A percentile compares a stretch with the other conserved stretches of the same genome.
These are phyloP conservation scores for Stromatinia cepivora DNA, from an alignment of 2,329 filamentous ascomycete genomes.

Conservation along the genomic window DNA sequence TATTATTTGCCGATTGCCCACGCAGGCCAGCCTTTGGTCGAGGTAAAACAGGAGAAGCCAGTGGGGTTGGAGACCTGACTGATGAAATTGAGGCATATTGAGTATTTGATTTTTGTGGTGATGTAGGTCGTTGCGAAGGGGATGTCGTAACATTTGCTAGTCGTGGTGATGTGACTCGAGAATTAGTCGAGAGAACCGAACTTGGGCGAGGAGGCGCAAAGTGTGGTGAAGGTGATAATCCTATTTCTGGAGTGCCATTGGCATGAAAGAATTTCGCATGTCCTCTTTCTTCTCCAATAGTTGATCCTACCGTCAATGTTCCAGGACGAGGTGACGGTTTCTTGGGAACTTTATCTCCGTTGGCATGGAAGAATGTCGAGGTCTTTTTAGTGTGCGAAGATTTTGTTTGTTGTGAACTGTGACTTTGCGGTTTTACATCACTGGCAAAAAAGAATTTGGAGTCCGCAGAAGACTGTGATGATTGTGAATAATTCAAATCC, in stretches of 20 bases:
- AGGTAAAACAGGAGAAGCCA: conserved; percentile 33
- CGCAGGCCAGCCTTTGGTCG: conserved; percentile 30
- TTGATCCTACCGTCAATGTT: conserved; percentile 38
- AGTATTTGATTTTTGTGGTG: conserved; percentile 50
- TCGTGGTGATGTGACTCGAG: conserved; percentile 47
- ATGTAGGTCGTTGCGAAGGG: conserved; percentile 38
- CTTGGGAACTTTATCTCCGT: conserved; percentile 45
- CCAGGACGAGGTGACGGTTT: conserved; percentile 38
- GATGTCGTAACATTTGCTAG: conserved; percentile 37
- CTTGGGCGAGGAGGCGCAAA: conserved; percentile 46
- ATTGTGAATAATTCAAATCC: conserved; percentile 39
- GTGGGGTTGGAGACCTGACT: conserved; percentile 28
- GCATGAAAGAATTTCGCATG: conserved; percentile 73
- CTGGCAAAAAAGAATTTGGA: conserved; percentile 92
- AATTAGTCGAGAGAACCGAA: conserved; percentile 50
- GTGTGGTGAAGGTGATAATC: conserved; percentile 41
- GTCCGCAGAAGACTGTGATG: conserved; percentile 41
- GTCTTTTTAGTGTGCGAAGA: conserved; percentile 33
- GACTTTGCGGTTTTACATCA: conserved; percentile 56
- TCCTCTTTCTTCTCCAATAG: conserved; percentile 35
- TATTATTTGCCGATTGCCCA: conserved; percentile 34
- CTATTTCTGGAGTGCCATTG: conserved; percentile 60
- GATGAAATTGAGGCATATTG: conserved; percentile 36
- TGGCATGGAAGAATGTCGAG: conserved; percentile 54
- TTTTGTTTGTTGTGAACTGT: conserved; percentile 33